Base-by-base conservation (phyloP, 331 rosid species). In the Phaseolus coccineus region DNA sequence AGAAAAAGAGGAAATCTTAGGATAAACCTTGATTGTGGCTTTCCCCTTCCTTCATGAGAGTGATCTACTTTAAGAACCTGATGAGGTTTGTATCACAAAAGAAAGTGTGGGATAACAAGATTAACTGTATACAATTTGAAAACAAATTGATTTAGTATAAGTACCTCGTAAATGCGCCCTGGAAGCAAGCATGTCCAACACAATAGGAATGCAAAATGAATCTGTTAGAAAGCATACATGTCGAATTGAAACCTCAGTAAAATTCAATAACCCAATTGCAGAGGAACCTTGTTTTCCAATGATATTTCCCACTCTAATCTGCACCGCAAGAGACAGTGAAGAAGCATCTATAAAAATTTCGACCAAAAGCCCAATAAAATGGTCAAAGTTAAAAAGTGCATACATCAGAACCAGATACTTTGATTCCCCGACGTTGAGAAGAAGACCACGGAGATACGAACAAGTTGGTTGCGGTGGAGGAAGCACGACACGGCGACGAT, bases 41-140 rank as follows among this genome's bases (percentile, higher is more conserved):
- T 95, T 71, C 99, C 99, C 86, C 99, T 87, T 84, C 99, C 99
- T 91, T 95, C 99, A 57, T 93, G 98, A 75, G 97, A 88, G 77
- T 93, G 99, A 0, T 95, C 99, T 1, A 88, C 97, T 91, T 84
- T 95, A 52, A 92, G 63, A 74, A 95, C 99, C 98, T 94, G 80
- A 50, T 47, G 53, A 35, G 76, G 55, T n/a, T 50, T 47, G 66
- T 44, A 61, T 30, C n/a, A 62, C 14, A 67, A 46, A 42, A 31
- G 75, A 6, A 9, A 2, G 59, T n/a, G 30, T 27, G 50, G 33
- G 39, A 65, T n/a, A 35, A 48, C 28, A 76, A 73, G 19, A 30
- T 55, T 33, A 19, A 73, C 53, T 19, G 37, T 71, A 77, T 12
- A 79, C 39, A 14, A 74, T 62, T 33, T 40, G 27, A 61, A n/a